Conservation (phyloP, 306 rosid genomes). For the Adenanthera pavonina region DNA sequence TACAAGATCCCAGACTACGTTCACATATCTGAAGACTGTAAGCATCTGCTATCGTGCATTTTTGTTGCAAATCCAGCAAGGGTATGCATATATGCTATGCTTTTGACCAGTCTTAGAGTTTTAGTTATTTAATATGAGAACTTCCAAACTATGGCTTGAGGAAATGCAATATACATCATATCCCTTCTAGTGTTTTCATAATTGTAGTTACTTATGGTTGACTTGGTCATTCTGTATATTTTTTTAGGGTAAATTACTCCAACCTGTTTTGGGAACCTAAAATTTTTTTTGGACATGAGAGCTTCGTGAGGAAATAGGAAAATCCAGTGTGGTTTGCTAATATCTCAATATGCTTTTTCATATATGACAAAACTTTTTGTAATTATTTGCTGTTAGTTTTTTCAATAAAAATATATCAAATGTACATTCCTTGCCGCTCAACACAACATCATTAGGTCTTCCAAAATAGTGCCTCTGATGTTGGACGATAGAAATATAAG, state of each 20-base stretch:
- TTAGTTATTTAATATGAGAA: neutral
- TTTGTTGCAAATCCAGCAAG: conserved; percentile 66
- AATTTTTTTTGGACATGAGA: neutral
- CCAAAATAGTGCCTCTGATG: neutral
- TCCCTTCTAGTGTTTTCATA: neutral
- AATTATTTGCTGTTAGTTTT: neutral
- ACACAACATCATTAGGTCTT: neutral
- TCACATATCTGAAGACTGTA: conserved; percentile 65
- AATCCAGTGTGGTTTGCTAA: neutral
- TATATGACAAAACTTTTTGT: neutral
- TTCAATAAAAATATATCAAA: neutral
- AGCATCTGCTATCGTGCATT: conserved; percentile 66
- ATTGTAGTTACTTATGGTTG: neutral
- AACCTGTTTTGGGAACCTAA: neutral
- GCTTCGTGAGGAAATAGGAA: neutral
- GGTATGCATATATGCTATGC: conserved; percentile 44
- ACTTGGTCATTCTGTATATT: neutral
- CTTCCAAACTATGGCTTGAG: neutral
- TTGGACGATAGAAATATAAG: neutral
- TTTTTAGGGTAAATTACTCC: neutral
- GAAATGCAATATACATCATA: neutral
- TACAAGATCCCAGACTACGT: conserved; percentile 68
- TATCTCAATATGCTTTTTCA: neutral
- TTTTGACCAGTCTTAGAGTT: neutral
- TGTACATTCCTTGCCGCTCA: neutral